phyloP scores from a whole-genome alignment of 257 asterid genomes.

The Forsythia viridissima region DNA sequence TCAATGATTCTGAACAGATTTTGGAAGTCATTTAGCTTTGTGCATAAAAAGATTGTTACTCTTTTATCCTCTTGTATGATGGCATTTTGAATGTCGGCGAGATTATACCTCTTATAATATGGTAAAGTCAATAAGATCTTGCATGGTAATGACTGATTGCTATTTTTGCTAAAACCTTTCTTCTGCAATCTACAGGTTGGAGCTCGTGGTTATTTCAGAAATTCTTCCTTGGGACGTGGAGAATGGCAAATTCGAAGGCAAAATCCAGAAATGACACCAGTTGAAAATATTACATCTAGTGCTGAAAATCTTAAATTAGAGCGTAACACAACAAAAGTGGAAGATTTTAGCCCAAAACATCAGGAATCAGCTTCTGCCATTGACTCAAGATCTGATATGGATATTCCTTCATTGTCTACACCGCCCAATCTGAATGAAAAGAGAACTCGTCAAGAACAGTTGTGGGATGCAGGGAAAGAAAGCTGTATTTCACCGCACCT shows the following conservation, averaged over 20 bases:
- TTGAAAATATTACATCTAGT: constrained; percentile 15
- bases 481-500: constrained; percentile 8
- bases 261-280: constrained; percentile 15
- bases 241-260: constrained; percentile 18
- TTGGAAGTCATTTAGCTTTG: neutral
- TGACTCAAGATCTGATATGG: neutral
- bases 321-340: constrained; percentile 17
- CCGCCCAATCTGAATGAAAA: constrained; percentile 16
- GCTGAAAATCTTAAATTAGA: constrained; percentile 12
- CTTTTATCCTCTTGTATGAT: neutral
- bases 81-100: neutral
- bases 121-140: neutral
- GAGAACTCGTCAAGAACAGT: constrained; percentile 2
- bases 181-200: constrained; percentile 28
- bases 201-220: constrained; percentile 11
- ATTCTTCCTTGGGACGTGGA: constrained; percentile 21
- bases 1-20: neutral
- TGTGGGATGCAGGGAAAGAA: constrained; percentile 8
- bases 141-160: neutral
- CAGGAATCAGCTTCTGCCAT: neutral
- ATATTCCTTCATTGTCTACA: neutral
- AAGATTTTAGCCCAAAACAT: constrained; percentile 18
- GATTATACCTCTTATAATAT: neutral
- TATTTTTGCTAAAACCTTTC: neutral
- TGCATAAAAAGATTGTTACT: neutral